A percentile compares a stretch with the other conserved stretches of the same genome.
These are phyloP conservation scores for Boletus pseudopeckii DNA, from an alignment of 768 basidiomycete species.

Conservation along the genomic window DNA sequence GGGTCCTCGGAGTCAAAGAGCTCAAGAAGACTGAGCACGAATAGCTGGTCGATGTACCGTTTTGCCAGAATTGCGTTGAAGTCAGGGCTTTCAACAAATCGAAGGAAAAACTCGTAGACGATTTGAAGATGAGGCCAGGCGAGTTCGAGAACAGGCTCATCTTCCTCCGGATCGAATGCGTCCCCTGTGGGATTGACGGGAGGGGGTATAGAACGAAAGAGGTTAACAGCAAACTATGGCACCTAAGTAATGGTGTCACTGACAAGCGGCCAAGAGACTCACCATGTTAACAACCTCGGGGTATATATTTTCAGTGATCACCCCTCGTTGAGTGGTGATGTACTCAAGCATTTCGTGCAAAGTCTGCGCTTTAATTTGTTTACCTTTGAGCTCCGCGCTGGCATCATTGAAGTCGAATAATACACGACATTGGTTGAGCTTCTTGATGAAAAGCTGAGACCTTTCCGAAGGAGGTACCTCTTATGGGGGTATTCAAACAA, in stretches of 20 bases:
- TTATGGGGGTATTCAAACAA: conserved; percentile 30
- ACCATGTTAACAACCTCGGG: conserved; percentile 99
- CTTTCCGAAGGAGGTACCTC: conserved; percentile 89
- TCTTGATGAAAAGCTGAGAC: conserved; percentile 87
- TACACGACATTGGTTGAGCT: conserved; percentile 93
- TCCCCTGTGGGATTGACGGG: conserved; percentile 98
- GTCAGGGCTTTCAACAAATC: conserved; percentile 96
- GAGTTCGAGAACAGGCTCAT: conserved; percentile 97
- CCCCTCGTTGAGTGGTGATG: conserved; percentile 93
- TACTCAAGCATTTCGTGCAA: conserved; percentile 99
- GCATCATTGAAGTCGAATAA: conserved; percentile 99
- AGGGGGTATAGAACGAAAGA: conserved; percentile 99
- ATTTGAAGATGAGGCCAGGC: conserved; percentile 99
- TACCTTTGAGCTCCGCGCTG: conserved; percentile 91
- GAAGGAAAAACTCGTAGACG: conserved; percentile 99
- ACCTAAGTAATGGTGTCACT: conserved; percentile 3
- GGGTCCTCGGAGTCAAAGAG: conserved; percentile 99
- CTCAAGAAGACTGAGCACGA: conserved; percentile 94
- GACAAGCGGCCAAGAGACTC: conserved; percentile 26
- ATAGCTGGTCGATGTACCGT: conserved; percentile 93
- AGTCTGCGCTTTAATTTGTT: conserved; percentile 98
- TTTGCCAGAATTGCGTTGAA: conserved; percentile 99
- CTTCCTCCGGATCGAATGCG: conserved; percentile 99
- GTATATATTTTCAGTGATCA: conserved; percentile 96
- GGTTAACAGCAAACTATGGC: conserved; percentile 89